These are phyloP conservation scores for Acanthochlamys bracteata DNA, from an alignment of 106 monocot species.

Conservation along the genomic window DNA sequence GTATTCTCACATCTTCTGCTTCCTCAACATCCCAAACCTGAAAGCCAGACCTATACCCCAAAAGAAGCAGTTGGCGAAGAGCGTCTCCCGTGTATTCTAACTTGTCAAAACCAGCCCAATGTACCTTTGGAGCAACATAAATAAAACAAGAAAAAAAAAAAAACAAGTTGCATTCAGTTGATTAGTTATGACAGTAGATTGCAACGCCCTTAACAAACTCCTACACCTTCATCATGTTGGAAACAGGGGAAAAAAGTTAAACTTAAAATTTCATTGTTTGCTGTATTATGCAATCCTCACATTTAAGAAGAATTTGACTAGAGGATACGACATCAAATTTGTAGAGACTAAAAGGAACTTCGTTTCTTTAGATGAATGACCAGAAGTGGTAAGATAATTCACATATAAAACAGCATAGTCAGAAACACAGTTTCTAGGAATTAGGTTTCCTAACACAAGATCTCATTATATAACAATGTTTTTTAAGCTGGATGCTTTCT, in stretches of 20 bases:
- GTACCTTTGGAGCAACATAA: conserved; percentile 29
- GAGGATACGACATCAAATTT: too few relatives aligned
- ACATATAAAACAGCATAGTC: too few relatives aligned
- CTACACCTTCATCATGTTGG: background rate
- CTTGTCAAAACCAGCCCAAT: conserved; percentile 89
- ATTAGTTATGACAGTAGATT: background rate
- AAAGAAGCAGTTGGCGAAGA: conserved; percentile 52
- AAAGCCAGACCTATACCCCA: conserved; percentile 76
- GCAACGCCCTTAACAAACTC: background rate
- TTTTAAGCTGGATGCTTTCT: too few relatives aligned
- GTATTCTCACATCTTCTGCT: conserved; percentile 61
- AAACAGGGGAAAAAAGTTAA: background rate
- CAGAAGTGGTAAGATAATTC: too few relatives aligned
- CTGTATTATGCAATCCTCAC: too few relatives aligned
- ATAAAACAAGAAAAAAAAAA: background rate
- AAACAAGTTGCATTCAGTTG: background rate
- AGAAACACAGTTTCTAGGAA: too few relatives aligned
- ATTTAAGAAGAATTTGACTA: too few relatives aligned
- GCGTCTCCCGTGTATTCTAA: conserved; percentile 34
- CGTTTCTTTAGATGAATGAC: too few relatives aligned
- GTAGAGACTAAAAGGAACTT: too few relatives aligned
- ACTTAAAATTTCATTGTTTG: background rate
- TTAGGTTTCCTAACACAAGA: too few relatives aligned
- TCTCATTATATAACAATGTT: too few relatives aligned
- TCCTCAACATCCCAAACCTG: conserved; percentile 95